Conservation (phyloP, 2,329 filamentous ascomycete species). For the Aureobasidium sp. region DNA sequence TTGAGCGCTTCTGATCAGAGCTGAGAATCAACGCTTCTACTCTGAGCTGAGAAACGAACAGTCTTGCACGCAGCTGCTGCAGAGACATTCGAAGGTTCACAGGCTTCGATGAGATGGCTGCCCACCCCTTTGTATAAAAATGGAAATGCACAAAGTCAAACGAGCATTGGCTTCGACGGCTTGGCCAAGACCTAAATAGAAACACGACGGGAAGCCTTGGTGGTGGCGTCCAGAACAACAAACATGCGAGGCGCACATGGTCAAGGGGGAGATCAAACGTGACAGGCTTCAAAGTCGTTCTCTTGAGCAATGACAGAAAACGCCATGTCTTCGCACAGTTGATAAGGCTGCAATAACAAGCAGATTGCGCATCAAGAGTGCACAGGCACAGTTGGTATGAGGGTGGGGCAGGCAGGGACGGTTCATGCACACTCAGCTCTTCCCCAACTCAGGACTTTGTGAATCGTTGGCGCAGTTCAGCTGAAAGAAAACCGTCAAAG, state of each 20-base stretch:
- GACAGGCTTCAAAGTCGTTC: not conserved
- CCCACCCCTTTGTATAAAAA: not conserved
- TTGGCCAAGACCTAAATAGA: not conserved
- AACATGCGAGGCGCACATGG: constrained; percentile 4
- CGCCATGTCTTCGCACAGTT: not conserved
- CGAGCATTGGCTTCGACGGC: not conserved
- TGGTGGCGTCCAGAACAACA: not conserved
- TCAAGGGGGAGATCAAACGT: not conserved
- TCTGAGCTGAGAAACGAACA: not conserved
- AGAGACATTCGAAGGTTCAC: not conserved
- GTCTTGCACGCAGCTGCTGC: not conserved
- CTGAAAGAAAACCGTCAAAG: not conserved
- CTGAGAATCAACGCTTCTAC: not conserved
- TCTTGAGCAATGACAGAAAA: not conserved
- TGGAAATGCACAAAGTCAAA: not conserved
- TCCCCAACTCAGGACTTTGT: not conserved
- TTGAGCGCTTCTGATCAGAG: too few relatives aligned
- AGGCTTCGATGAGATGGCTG: not conserved
- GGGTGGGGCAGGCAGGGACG: not conserved
- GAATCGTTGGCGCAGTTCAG: not conserved
- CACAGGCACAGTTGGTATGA: not conserved
- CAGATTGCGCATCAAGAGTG: not conserved
- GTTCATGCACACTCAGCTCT: not conserved
- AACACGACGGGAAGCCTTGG: not conserved
- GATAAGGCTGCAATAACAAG: not conserved